phyloP scores from a whole-genome alignment of 1,284 basidiomycete species.

The Ganoderma lingzhi region DNA sequence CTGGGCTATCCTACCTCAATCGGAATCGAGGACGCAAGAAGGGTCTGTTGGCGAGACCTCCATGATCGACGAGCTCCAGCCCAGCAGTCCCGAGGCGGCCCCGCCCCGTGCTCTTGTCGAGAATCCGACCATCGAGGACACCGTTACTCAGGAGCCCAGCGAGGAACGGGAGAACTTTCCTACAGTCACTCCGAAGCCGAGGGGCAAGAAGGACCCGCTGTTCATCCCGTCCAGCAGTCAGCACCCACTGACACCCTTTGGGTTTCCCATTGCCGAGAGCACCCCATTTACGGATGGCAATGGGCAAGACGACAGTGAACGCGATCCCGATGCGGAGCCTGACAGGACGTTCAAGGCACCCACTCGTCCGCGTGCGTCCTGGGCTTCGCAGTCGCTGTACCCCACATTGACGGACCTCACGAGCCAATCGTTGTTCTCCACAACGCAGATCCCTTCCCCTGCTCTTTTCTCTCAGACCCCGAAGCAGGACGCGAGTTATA shows the following conservation, averaged over 20 bases:
- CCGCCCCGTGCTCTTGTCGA: conserved; percentile 7
- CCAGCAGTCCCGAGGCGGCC: conserved; percentile 41
- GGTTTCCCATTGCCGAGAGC: conserved; percentile 24
- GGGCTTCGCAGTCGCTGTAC: conserved; percentile 42
- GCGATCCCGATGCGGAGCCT: conserved; percentile 44
- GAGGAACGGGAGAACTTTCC: conserved; percentile 6
- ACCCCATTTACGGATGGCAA: conserved; percentile 36
- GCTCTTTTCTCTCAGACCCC: conserved; percentile 43
- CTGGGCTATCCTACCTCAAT: conserved; percentile 35
- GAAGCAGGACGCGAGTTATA: conserved; percentile 35
- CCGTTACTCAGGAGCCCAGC: neutral
- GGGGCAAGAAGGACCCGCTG: conserved; percentile 31
- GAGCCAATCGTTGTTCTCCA: conserved; percentile 51
- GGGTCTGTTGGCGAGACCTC: conserved; percentile 32
- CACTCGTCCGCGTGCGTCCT: conserved; percentile 29
- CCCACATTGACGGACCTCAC: conserved; percentile 63
- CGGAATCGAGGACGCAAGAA: conserved; percentile 21
- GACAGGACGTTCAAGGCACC: conserved; percentile 38
- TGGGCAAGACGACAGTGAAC: conserved; percentile 42
- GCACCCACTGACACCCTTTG: conserved; percentile 30
- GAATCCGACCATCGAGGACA: neutral
- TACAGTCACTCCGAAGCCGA: conserved; percentile 21
- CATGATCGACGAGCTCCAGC: conserved; percentile 48
- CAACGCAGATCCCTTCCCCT: conserved; percentile 31
- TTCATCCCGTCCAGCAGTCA: conserved; percentile 45